These are phyloP conservation scores for Macrocybe gigantea DNA, from an alignment of 768 basidiomycete genomes.

Conservation along the genomic window DNA sequence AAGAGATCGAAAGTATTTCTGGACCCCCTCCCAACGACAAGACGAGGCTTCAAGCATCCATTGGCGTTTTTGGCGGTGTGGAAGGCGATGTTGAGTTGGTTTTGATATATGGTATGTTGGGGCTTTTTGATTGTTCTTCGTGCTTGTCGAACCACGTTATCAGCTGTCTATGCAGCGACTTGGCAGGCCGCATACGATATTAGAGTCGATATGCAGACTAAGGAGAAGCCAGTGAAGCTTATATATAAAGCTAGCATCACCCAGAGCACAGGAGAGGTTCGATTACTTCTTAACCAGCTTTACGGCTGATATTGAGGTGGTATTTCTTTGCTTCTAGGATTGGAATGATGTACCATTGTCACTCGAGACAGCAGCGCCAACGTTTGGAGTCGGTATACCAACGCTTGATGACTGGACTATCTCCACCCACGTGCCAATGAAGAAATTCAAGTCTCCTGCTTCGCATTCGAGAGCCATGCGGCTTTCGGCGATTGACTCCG, in stretches of 20 bases:
- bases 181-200: slow-evolving; percentile 38
- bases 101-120: slow-evolving; percentile 24
- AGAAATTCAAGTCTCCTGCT: not conserved
- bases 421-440: slow-evolving; percentile 6
- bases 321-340: not conserved
- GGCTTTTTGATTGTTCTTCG: not conserved
- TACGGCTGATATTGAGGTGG: not conserved
- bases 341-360: slow-evolving; percentile 36
- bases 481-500: not conserved
- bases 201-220: slow-evolving; percentile 33
- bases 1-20: slow-evolving; percentile 10
- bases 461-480: not conserved
- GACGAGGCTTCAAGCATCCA: slow-evolving; percentile 11
- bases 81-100: slow-evolving; percentile 22
- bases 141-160: not conserved
- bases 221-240: slow-evolving; percentile 29
- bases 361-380: slow-evolving; percentile 37
- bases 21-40: slow-evolving; percentile 9
- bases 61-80: slow-evolving; percentile 19
- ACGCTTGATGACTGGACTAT: slow-evolving; percentile 29
- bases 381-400: slow-evolving; percentile 32
- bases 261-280: slow-evolving; percentile 37
- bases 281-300: not conserved
- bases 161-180: slow-evolving; percentile 29
- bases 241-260: slow-evolving; percentile 35